phyloP scores from a whole-genome alignment of 768 basidiomycete species.

The Suillus hirtellus region DNA sequence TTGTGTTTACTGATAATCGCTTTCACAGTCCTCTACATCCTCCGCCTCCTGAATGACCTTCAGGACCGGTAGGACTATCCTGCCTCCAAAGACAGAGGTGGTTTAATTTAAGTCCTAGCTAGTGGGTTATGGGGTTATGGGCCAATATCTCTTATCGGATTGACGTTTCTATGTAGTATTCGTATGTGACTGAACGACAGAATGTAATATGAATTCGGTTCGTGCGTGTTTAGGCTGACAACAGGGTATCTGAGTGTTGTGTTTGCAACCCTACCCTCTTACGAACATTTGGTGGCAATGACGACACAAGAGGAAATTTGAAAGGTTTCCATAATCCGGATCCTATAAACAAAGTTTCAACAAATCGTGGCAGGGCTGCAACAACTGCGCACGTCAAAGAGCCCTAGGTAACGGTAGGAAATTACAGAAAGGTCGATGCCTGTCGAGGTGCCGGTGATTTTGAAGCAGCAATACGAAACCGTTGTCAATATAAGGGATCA shows the following conservation, averaged over 20 bases:
- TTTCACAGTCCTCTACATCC: constrained; percentile 73
- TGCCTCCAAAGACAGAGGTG: background rate
- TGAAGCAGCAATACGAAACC: background rate
- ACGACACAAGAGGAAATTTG: background rate
- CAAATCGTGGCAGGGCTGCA: background rate
- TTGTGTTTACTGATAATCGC: background rate
- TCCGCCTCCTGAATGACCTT: constrained; percentile 71
- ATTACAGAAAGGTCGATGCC: background rate
- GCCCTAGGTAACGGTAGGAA: background rate
- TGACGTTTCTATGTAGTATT: background rate
- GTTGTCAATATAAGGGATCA: background rate
- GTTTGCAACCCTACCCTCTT: background rate
- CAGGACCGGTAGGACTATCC: constrained; percentile 38
- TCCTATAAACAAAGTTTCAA: background rate
- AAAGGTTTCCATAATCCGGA: background rate
- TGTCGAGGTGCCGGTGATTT: background rate
- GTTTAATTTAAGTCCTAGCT: background rate
- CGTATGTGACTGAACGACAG: background rate
- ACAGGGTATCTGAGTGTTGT: background rate
- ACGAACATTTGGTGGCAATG: constrained; percentile 7
- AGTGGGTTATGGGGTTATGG: constrained; percentile 7
- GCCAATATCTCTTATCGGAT: background rate
- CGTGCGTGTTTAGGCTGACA: background rate
- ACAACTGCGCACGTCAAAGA: background rate
- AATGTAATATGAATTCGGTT: background rate